phyloP scores from a whole-genome alignment of 2,329 filamentous ascomycete genomes.

The Incumbomyces delicatus region DNA sequence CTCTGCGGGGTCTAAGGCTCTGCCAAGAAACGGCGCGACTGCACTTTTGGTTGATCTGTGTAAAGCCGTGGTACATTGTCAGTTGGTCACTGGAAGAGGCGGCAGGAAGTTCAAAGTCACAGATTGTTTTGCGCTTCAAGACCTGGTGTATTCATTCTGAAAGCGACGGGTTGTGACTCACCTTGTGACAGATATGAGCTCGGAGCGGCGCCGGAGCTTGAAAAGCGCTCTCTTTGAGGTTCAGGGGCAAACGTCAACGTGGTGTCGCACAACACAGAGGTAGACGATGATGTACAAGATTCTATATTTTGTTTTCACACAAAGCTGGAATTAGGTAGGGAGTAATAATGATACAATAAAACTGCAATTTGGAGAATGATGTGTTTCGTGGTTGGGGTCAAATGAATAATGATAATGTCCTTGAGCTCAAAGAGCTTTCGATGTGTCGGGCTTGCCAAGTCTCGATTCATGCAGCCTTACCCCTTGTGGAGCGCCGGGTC shows the following conservation, averaged over 20 bases:
- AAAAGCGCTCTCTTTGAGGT: no score
- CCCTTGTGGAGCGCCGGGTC: not conserved
- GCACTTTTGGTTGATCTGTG: constrained; percentile 2
- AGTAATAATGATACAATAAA: constrained; percentile 1
- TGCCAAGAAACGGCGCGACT: constrained; percentile 1
- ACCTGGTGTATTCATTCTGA: no score
- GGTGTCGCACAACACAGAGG: not conserved
- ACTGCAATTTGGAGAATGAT: not conserved
- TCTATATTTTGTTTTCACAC: no score
- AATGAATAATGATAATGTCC: not conserved
- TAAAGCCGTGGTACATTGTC: not conserved
- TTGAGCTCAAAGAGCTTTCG: not conserved
- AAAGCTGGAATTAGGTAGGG: not conserved
- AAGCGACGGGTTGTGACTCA: no score
- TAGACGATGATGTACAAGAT: no score
- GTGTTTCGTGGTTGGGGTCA: not conserved
- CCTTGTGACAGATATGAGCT: no score
- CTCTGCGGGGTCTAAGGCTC: constrained; percentile 3
- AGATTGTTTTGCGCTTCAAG: no score
- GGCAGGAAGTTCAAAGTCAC: no score
- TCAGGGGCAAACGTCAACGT: no score
- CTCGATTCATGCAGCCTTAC: constrained; percentile 1
- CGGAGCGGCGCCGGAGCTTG: no score
- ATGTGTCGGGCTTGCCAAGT: constrained; percentile 1
- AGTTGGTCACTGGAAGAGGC: not conserved